phyloP scores from a whole-genome alignment of 495 filamentous ascomycete species.

The Talaromyces liani region DNA sequence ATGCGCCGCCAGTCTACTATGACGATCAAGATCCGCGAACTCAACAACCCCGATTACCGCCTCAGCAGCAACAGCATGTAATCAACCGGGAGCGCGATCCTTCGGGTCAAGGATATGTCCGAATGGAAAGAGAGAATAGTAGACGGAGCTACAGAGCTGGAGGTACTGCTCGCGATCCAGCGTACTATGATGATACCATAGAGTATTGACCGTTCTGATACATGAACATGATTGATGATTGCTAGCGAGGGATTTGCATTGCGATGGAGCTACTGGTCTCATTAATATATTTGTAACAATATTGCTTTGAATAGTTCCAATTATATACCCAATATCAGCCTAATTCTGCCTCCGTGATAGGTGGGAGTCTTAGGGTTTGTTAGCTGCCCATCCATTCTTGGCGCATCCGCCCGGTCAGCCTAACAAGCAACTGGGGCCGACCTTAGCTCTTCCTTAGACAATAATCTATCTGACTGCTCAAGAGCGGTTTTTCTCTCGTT shows the following conservation, averaged over 20 bases:
- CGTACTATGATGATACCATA: not conserved
- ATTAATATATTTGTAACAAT: not conserved
- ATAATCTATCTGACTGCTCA: not conserved
- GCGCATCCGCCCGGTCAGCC: not conserved
- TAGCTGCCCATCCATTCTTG: not conserved
- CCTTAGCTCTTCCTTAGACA: not conserved
- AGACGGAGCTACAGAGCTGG: not conserved
- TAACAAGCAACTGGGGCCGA: not conserved
- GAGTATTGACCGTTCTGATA: not conserved
- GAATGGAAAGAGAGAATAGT: conserved; percentile 5
- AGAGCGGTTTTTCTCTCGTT: not conserved
- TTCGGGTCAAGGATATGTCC: conserved; percentile 1
- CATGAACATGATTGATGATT: not conserved
- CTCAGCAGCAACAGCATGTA: conserved; percentile 1
- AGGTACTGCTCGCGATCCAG: not conserved
- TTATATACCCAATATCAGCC: not conserved
- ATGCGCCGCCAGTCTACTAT: conserved; percentile 13
- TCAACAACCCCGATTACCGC: conserved; percentile 8
- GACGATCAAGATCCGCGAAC: conserved; percentile 9
- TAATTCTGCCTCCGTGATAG: not conserved
- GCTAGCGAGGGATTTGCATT: not conserved
- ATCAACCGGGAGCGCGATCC: not conserved
- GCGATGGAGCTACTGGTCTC: not conserved
- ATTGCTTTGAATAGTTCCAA: not conserved
- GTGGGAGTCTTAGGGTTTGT: not conserved